These are phyloP conservation scores for Kalanchoe fedtschenkoi DNA, from an alignment of 164 flowering plant genomes.

Conservation along the genomic window DNA sequence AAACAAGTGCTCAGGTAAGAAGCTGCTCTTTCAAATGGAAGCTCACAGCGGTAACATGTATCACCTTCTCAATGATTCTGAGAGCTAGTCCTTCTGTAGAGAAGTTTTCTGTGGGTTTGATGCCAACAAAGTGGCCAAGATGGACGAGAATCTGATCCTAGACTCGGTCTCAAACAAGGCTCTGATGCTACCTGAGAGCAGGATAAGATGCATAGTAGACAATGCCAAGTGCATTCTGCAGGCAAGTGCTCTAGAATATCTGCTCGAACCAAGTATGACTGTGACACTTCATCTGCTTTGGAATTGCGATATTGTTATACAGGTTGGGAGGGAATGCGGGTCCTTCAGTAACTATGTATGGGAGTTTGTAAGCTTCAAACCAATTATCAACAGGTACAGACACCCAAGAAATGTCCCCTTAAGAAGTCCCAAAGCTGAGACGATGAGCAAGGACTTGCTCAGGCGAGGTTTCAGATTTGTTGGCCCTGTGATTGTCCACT, in stretches of 20 bases:
- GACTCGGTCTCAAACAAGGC: conserved; percentile 49
- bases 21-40: no score
- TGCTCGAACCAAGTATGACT: not conserved
- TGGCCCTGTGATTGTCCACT: conserved; percentile 74
- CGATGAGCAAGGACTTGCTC: conserved; percentile 63
- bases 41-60: not conserved
- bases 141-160: conserved; percentile 60
- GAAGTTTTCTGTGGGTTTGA: conserved; percentile 59
- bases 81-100: conserved; percentile 22
- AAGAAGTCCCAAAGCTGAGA: conserved; percentile 72
- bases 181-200: conserved; percentile 49
- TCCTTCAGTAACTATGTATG: conserved; percentile 75
- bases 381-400: conserved; percentile 50
- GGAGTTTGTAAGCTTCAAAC: conserved; percentile 61
- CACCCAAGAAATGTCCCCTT: conserved; percentile 69
- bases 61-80: not conserved
- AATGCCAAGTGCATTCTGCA: conserved; percentile 71
- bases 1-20: conserved; percentile 62
- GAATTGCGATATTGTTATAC: no score
- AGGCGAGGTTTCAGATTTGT: conserved; percentile 68
- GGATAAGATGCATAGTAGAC: conserved; percentile 77
- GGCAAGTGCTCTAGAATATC: conserved; percentile 30
- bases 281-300: not conserved
- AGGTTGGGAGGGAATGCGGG: conserved; percentile 61
- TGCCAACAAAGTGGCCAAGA: conserved; percentile 43